Base-by-base conservation (phyloP, 2,329 filamentous ascomycete species). In the Clathrospora elynae region DNA sequence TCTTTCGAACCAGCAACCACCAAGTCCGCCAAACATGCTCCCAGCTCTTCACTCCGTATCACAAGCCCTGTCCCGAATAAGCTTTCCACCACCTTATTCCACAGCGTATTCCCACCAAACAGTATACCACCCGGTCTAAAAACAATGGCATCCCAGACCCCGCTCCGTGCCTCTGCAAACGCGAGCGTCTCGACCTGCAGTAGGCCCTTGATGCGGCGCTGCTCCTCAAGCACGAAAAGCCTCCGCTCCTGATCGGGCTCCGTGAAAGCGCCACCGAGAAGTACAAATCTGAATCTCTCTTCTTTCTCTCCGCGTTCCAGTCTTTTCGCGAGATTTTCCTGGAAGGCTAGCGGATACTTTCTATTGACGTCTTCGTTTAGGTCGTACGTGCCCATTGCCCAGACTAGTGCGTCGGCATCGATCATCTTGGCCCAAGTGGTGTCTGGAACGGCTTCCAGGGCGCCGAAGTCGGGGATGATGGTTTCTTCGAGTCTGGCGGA, bases 361-460 rank as follows among this genome's bases (percentile, higher is more conserved):
- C 47, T 20, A 20, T 61, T 61, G 9, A 53, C 49, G 11, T 42
- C 45, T 40, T 49, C 38, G 31, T 59, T 46, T 10, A 45, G 19
- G 18, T 42, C 33, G 24, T 50, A 50, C 3, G 48, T 53, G n/a
- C 57, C 57, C 38, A 58, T 45, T 2, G 51, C 55, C 55, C 55
- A 61, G 22, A 61, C 40, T 17, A 55, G 34, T 4, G 53, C 53
- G 23, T 61, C 55, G 10, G 54, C 55, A 29, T 51, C 44, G 11
- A 19, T 17, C 10, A 59, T 35, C 5, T 39, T 22, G 2, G 23
- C 18, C 48, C 48, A 51, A n/a, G 30, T 31, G 17, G 29, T 18
- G 11, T 45, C 30, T 19, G 6, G 35, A 16, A 24, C 44, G 26
- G 2, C 41, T 24, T 4, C 26, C 5, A 29, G 16, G 10, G 16